Percentiles rank a stretch among this genome's conserved stretches.
These are phyloP conservation scores for Aspergillus diversus DNA, from an alignment of 495 filamentous ascomycete genomes.

Conservation along the genomic window DNA sequence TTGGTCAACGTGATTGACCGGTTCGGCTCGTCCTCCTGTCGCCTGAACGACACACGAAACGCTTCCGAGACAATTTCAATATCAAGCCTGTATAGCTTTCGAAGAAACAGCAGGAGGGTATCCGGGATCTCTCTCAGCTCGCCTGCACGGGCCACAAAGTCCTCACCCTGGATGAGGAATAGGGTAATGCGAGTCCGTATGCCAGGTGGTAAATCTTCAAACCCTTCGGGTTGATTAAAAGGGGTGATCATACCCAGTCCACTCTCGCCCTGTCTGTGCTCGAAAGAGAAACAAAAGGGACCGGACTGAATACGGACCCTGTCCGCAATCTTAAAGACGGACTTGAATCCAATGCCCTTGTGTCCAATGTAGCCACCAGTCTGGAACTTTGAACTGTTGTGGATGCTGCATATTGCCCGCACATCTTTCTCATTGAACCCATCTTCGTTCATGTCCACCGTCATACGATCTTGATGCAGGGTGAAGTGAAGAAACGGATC, in stretches of 20 bases:
- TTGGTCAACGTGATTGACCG: neutral
- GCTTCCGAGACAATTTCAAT: neutral
- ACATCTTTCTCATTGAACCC: constrained; percentile 5
- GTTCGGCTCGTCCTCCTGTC: neutral
- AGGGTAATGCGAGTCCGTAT: constrained; percentile 8
- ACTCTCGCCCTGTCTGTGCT: neutral
- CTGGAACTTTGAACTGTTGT: constrained; percentile 6
- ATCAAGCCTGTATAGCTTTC: neutral
- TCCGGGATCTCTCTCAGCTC: constrained; percentile 9
- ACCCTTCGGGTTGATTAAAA: neutral
- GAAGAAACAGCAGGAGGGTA: constrained; percentile 10
- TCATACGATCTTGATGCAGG: neutral
- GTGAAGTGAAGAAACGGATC: constrained; percentile 1
- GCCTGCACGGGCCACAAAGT: neutral
- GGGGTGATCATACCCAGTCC: constrained; percentile 9
- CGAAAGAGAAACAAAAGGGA: constrained; percentile 8
- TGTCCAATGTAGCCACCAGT: constrained; percentile 10
- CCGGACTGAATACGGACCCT: constrained; percentile 10
- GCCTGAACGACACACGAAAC: neutral
- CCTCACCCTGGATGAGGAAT: neutral
- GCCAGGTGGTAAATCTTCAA: neutral
- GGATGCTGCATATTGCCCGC: constrained; percentile 8
- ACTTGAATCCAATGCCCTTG: constrained; percentile 14
- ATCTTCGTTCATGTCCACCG: constrained; percentile 12
- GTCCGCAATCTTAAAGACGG: constrained; percentile 10